A percentile compares a stretch with the other conserved stretches of the same genome.
Conservation (phyloP, 2,329 filamentous ascomycete species). For the Thielaviopsis euricoi region DNA sequence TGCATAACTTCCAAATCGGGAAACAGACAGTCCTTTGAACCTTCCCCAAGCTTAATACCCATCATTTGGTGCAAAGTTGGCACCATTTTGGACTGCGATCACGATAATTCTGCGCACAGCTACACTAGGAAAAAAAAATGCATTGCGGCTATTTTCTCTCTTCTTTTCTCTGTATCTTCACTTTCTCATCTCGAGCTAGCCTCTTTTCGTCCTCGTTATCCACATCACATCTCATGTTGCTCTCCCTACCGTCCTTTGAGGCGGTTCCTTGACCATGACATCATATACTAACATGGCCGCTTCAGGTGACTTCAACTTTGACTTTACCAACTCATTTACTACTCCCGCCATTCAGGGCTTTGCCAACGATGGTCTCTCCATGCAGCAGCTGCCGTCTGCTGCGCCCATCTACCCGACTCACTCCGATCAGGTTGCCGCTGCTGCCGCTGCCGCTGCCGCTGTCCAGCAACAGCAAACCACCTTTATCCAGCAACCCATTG, state of each 20-base stretch:
- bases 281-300: constrained; percentile 6
- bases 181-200: background rate
- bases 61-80: background rate
- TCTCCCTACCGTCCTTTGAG: constrained; percentile 26
- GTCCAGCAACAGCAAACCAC: constrained; percentile 12
- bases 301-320: constrained; percentile 14
- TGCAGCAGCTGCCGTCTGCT: constrained; percentile 38
- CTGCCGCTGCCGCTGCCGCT: constrained; percentile 16
- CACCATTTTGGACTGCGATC: background rate
- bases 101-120: background rate
- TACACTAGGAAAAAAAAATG: background rate
- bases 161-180: background rate
- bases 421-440: constrained; percentile 21
- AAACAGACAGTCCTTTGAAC: background rate
- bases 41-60: background rate
- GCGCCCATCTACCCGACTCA: constrained; percentile 28
- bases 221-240: constrained; percentile 41
- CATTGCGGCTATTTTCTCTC: background rate
- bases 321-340: constrained; percentile 27
- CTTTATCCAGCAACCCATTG: constrained; percentile 14
- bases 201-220: background rate
- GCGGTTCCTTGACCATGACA: constrained; percentile 5
- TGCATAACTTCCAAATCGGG: constrained; percentile 2
- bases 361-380: constrained; percentile 16
- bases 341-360: background rate